Evolutionary conservation across 805 yeast genomes (phyloP), one percentile per base, ranked within the genome.

Genomic region (Teunomyces atbi): DNA sequence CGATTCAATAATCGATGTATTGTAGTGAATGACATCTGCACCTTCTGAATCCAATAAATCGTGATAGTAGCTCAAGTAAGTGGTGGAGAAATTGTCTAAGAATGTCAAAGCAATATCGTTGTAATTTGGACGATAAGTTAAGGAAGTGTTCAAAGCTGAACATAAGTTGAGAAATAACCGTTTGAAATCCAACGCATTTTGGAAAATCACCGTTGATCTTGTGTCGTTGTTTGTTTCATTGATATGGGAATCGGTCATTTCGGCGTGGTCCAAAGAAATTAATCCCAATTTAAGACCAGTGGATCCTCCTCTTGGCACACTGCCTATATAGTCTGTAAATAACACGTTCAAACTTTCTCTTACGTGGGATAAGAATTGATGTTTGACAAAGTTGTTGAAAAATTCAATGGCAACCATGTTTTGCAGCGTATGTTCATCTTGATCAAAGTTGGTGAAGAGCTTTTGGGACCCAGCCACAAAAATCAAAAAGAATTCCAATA

Each of bases 401-500:
- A 88, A 84, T 6, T 56, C 56, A 18, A 72, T 51, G 1, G 71
- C 61, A 1, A 55, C 44, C 40, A 52, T 51, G 37, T 49, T 46
- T 4, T 44, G 13, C 13, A 35, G 44, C 11, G 40, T 15, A 37
- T 45, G 19, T 15, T 40, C 32, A 4, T 45, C 49, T 6, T 50
- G 53, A 4, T 42, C 49, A 42, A 57, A 59, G 45, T 54, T 46
- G 3, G 45, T 33, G 38, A 68, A 62, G 2, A 73, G 45, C 21
- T 47, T 48, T 43, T 73, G 67, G 1, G 86, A 68, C 1, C 87
- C 82, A 38, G 86, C 83, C 20, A 82, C 71, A 57, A 88, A 89
- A 10, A 82, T 66, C 41, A 89, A 72, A 32, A 89, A 81, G 32
- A 87, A 83, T 47, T 86, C 96, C 41, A 89, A 64, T 12, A 90